Evolutionary conservation across 2,329 filamentous ascomycete genomes (phyloP).

Genomic region (Clarireedia monteithiana): DNA sequence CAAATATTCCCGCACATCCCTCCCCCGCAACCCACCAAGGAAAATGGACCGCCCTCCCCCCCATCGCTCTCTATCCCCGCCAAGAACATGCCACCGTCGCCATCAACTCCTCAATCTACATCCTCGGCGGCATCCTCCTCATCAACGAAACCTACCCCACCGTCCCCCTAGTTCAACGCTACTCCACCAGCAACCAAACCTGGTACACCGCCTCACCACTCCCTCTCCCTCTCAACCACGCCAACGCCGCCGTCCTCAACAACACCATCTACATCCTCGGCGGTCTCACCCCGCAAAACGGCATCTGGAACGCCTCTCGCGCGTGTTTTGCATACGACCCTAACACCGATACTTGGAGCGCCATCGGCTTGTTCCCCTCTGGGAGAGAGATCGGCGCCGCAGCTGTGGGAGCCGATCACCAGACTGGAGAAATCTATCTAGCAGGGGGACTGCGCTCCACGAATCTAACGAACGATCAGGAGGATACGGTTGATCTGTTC

Average conservation of each 20-base stretch:
- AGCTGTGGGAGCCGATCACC: constrained; percentile 26
- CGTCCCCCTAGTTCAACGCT: constrained; percentile 26
- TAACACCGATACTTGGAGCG: constrained; percentile 7
- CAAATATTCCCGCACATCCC: too few relatives aligned
- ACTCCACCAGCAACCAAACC: constrained; percentile 25
- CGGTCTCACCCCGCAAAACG: constrained; percentile 22
- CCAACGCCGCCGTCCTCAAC: constrained; percentile 31
- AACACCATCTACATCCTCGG: constrained; percentile 35
- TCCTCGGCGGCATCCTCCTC: constrained; percentile 13
- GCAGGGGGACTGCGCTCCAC: constrained; percentile 32
- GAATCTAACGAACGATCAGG: neutral
- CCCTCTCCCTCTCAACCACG: constrained; percentile 30
- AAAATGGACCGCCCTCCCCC: neutral
- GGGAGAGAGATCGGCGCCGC: constrained; percentile 29
- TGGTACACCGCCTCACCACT: constrained; percentile 27
- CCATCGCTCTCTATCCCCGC: constrained; percentile 8
- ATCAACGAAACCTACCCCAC: neutral
- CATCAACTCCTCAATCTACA: constrained; percentile 7
- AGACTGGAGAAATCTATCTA: constrained; percentile 28
- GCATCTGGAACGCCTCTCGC: constrained; percentile 8
- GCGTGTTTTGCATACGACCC: constrained; percentile 13
- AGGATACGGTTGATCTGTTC: constrained; percentile 16
- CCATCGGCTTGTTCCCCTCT: constrained; percentile 24
- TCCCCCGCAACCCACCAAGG: neutral
- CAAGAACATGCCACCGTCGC: constrained; percentile 15